phyloP scores from a whole-genome alignment of 2,329 filamentous ascomycete genomes.

The Tolypocladium amazonense region DNA sequence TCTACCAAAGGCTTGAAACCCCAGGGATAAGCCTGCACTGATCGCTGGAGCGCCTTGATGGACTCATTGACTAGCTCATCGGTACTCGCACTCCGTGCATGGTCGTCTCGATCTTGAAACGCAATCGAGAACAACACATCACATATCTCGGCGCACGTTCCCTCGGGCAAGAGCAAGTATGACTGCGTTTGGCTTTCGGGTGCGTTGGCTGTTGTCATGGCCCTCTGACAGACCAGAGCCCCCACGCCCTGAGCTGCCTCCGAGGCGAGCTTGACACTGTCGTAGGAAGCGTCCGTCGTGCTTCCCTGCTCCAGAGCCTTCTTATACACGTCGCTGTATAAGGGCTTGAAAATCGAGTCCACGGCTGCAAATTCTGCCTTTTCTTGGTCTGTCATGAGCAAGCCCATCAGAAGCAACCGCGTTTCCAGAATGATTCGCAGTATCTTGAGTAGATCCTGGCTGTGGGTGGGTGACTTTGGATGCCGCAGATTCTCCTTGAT shows the following conservation, averaged over 20 bases:
- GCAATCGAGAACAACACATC: slow-evolving; percentile 20
- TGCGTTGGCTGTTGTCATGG: background rate
- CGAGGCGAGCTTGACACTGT: slow-evolving; percentile 29
- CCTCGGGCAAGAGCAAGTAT: slow-evolving; percentile 21
- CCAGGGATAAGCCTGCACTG: slow-evolving; percentile 22
- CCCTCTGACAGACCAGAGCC: slow-evolving; percentile 30
- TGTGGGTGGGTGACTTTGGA: slow-evolving; percentile 38
- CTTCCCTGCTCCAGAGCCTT: slow-evolving; percentile 20
- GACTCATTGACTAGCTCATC: slow-evolving; percentile 30
- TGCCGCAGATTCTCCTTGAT: slow-evolving; percentile 40
- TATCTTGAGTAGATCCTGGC: slow-evolving; percentile 39
- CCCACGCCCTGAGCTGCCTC: slow-evolving; percentile 36
- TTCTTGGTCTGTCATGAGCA: slow-evolving; percentile 22
- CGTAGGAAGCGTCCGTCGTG: slow-evolving; percentile 17
- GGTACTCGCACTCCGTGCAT: slow-evolving; percentile 10
- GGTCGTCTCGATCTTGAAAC: slow-evolving; percentile 10
- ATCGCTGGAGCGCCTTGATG: slow-evolving; percentile 28
- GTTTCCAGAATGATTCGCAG: slow-evolving; percentile 40
- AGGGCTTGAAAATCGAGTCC: slow-evolving; percentile 24
- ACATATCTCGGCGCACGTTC: slow-evolving; percentile 27
- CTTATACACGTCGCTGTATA: slow-evolving; percentile 34
- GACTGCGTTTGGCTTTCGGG: slow-evolving; percentile 2
- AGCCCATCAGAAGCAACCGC: slow-evolving; percentile 26
- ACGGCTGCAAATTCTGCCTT: slow-evolving; percentile 24
- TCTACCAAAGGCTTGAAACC: slow-evolving; percentile 24